Conservation (phyloP, 1,284 basidiomycete genomes). For the Vanrija pseudolonga region DNA sequence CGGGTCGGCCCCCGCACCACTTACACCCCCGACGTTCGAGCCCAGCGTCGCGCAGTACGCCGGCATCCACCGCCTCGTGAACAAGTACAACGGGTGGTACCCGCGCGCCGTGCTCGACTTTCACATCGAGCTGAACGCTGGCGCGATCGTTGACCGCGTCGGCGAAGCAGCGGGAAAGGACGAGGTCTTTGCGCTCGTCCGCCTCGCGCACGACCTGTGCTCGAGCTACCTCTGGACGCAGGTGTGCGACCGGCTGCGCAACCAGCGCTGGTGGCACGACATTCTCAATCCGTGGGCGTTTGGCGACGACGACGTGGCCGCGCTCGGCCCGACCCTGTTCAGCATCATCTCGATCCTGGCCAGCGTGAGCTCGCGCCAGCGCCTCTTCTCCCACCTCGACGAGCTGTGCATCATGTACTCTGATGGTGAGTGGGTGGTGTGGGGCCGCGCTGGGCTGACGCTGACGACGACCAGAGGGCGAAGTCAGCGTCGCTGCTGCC, state of each 20-base stretch:
- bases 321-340: constrained; percentile 8
- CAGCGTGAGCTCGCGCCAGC: constrained; percentile 1
- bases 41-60: constrained; percentile 12
- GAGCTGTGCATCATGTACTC: constrained; percentile 15
- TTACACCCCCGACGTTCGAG: constrained; percentile 5
- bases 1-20: background rate
- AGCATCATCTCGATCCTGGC: constrained; percentile 12
- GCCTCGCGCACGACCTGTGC: constrained; percentile 12
- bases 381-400: constrained; percentile 10
- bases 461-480: background rate
- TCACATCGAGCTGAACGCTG: constrained; percentile 17
- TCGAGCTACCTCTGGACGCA: constrained; percentile 10
- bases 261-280: constrained; percentile 10
- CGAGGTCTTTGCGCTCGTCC: constrained; percentile 11
- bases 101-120: constrained; percentile 17
- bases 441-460: too few species aligned
- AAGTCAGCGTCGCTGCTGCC: background rate
- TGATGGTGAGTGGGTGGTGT: constrained; percentile 1
- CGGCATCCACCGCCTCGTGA: constrained; percentile 13
- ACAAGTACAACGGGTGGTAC: constrained; percentile 19
- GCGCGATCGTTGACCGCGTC: constrained; percentile 5
- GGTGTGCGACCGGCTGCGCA: constrained; percentile 11
- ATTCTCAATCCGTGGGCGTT: constrained; percentile 16
- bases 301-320: constrained; percentile 2
- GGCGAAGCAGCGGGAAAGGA: constrained; percentile 3